These are phyloP conservation scores for Pseudofabraea citricarpa DNA, from an alignment of 2,329 filamentous ascomycete species.

Conservation along the genomic window DNA sequence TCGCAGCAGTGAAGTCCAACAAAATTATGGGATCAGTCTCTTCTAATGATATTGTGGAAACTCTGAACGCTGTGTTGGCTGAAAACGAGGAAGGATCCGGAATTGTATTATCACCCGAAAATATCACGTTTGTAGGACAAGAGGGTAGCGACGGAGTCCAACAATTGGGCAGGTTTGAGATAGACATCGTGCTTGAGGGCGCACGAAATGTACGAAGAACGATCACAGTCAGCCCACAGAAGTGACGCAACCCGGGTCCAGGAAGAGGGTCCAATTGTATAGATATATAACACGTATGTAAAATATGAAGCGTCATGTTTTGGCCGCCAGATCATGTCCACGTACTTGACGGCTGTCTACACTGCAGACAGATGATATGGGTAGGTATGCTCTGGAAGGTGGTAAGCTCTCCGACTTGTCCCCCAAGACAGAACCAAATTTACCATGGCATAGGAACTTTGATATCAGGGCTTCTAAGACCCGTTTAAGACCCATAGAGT, in stretches of 20 bases:
- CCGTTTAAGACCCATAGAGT: too few relatives aligned
- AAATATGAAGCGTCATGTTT: background rate
- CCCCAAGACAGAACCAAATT: too few relatives aligned
- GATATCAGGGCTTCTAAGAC: too few relatives aligned
- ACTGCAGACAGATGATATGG: too few relatives aligned
- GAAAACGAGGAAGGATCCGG: constrained; percentile 45
- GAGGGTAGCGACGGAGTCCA: constrained; percentile 41
- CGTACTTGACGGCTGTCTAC: too few relatives aligned
- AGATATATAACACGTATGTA: constrained; percentile 10
- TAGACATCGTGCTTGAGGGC: constrained; percentile 46
- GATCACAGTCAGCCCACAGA: constrained; percentile 35
- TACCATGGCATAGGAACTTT: too few relatives aligned
- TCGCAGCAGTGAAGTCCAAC: constrained; percentile 18
- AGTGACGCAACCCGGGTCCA: constrained; percentile 12
- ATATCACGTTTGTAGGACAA: constrained; percentile 42
- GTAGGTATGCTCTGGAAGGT: too few relatives aligned
- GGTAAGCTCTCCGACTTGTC: too few relatives aligned
- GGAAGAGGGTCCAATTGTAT: constrained; percentile 1
- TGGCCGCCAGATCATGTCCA: too few relatives aligned
- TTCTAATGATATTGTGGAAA: constrained; percentile 43
- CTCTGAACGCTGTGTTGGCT: constrained; percentile 41
- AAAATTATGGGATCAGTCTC: constrained; percentile 46
- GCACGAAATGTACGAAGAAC: constrained; percentile 34
- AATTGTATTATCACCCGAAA: constrained; percentile 42
- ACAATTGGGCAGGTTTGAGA: constrained; percentile 44